Evolutionary conservation across 1,284 basidiomycete species (phyloP).

Genomic region (Phellopilus nigrolimitatus): DNA sequence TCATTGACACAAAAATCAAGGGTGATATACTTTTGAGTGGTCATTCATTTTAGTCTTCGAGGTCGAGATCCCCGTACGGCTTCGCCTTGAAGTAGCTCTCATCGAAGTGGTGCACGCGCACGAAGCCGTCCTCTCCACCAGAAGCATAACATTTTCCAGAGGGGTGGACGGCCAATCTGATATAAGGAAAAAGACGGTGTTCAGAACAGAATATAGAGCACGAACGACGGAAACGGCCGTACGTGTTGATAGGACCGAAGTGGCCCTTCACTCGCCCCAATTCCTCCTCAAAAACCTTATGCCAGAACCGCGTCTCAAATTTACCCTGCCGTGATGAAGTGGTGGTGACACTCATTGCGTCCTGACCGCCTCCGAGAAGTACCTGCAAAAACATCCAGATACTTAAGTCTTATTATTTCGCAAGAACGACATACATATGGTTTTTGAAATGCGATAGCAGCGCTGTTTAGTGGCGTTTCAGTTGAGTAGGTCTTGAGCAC

Average conservation of each 20-base stretch:
- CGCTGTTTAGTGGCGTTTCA: constrained; percentile 95
- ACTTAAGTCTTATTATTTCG: not conserved
- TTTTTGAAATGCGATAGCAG: constrained; percentile 77
- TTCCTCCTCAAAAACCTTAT: constrained; percentile 97
- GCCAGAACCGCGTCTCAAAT: constrained; percentile 99
- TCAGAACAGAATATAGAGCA: constrained; percentile 4
- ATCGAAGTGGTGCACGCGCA: constrained; percentile 89
- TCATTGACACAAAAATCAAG: not conserved
- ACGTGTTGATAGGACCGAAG: constrained; percentile 98
- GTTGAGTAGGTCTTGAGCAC: constrained; percentile 93
- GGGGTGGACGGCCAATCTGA: constrained; percentile 88
- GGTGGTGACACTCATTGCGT: constrained; percentile 97
- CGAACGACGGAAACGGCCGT: constrained; percentile 30
- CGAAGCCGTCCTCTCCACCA: constrained; percentile 95
- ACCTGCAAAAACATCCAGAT: constrained; percentile 42
- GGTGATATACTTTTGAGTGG: not conserved
- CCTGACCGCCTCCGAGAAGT: constrained; percentile 93
- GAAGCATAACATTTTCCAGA: constrained; percentile 87
- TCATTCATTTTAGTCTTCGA: constrained; percentile 45
- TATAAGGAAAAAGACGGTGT: constrained; percentile 15
- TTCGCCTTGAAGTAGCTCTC: constrained; percentile 86
- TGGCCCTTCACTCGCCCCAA: constrained; percentile 95
- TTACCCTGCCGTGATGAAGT: constrained; percentile 92
- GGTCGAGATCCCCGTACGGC: constrained; percentile 87
- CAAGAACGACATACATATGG: constrained; percentile 64